Evolutionary conservation across 2,329 filamentous ascomycete genomes (phyloP), one percentile per base, ranked within the genome.

Genomic region (Myriosclerotinia curreyana): DNA sequence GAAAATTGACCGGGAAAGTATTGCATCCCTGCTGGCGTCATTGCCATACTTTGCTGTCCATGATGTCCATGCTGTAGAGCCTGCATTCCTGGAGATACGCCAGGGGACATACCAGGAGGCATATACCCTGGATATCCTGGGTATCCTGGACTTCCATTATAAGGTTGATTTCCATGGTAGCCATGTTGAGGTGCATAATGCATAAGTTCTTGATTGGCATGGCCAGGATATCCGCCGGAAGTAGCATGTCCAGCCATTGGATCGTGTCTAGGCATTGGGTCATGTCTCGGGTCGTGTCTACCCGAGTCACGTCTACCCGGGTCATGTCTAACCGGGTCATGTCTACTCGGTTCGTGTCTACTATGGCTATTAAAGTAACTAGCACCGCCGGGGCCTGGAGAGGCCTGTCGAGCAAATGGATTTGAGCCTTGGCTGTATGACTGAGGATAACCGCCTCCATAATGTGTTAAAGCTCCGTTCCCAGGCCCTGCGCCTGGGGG

Each of bases 281-380:
- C 71, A 40, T 72, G 69, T 8, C 65, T 82, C 78, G 69, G 79
- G 65, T 81, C 84, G n/a, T 73, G 71, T 34, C 36, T 53, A 38
- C 22, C n/a, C n/a, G n/a, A n/a, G n/a, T n/a, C n/a, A n/a, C n/a
- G n/a, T n/a, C n/a, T n/a, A n/a, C n/a, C n/a, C n/a, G 69, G 79
- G 65, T 56, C 53, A 49, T 72, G 69, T 17, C 66, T 65, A 31
- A n/a, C n/a, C n/a, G 69, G 79, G 65, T 66, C 71, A 40, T 72
- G 69, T 8, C 66, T 65, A 64, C 65, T 82, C 78, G 69, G 79
- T 64, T 81, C 84, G n/a, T 73, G 71, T 34, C 36, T 53, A 38
- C 22, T 38, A 14, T 61, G 68, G 52, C 66, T 67, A 56, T 68
- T 70, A 50, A 74, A 75, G 56, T 73, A 74, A 22, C 70, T 70